Evolutionary conservation across 2,329 filamentous ascomycete genomes (phyloP).

Genomic region (Metarhizium album): DNA sequence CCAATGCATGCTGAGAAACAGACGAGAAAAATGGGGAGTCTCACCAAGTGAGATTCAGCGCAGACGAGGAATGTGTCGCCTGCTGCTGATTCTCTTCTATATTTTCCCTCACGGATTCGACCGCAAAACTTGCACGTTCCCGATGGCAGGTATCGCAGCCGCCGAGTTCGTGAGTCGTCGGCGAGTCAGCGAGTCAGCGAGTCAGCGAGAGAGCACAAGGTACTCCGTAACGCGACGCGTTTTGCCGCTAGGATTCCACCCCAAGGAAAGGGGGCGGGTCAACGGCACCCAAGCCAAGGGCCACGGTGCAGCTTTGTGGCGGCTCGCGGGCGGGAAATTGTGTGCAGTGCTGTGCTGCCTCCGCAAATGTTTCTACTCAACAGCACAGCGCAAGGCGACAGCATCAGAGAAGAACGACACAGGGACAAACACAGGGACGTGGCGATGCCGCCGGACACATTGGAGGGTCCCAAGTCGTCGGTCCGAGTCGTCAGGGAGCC

Average conservation of each 20-base stretch:
- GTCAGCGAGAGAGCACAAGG: no score
- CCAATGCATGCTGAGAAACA: not conserved
- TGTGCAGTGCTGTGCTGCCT: conserved; percentile 5
- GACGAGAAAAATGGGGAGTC: conserved; percentile 11
- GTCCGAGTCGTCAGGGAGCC: not conserved
- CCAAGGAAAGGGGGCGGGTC: conserved; percentile 10
- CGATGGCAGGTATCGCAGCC: conserved; percentile 7
- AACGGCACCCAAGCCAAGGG: conserved; percentile 8
- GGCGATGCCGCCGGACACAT: conserved; percentile 23
- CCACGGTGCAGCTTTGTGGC: not conserved
- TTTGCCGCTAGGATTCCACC: conserved; percentile 13
- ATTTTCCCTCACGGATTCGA: conserved; percentile 13
- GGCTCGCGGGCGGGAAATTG: conserved; percentile 1
- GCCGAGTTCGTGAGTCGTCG: conserved; percentile 9
- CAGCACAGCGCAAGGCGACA: conserved; percentile 10
- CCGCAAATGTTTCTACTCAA: conserved; percentile 12
- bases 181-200: no score
- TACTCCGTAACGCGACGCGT: conserved; percentile 25
- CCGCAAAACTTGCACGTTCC: conserved; percentile 14
- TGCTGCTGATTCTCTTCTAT: conserved; percentile 44
- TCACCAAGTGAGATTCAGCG: conserved; percentile 48
- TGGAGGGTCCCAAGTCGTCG: conserved; percentile 8
- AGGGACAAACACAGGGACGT: conserved; percentile 11
- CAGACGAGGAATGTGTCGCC: conserved; percentile 49
- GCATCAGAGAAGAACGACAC: conserved; percentile 19